Percentiles rank a stretch among this genome's conserved stretches.
These are phyloP conservation scores for Moesziomyces globuligerus DNA, from an alignment of 1,284 basidiomycete genomes.

Conservation along the genomic window DNA sequence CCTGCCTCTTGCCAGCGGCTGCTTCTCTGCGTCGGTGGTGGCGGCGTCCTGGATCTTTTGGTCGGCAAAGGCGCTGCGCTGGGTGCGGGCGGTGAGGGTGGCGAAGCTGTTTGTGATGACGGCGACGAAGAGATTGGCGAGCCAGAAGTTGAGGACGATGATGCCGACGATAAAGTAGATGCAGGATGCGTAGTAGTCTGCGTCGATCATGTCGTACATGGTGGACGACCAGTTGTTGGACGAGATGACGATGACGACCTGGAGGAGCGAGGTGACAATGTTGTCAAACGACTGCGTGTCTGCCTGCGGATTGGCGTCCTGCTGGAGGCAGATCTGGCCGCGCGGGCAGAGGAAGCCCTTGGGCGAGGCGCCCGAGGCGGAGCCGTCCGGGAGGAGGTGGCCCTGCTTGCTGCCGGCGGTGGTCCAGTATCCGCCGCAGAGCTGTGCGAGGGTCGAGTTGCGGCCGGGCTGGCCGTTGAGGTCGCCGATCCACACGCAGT, in stretches of 20 bases:
- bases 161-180: constrained; percentile 85
- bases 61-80: constrained; percentile 89
- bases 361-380: constrained; percentile 17
- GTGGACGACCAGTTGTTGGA: constrained; percentile 71
- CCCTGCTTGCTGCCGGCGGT: constrained; percentile 21
- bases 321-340: constrained; percentile 66
- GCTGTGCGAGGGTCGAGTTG: constrained; percentile 56
- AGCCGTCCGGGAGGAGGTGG: constrained; percentile 30
- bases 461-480: constrained; percentile 44
- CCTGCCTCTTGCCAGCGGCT: constrained; percentile 11
- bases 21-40: constrained; percentile 16
- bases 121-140: constrained; percentile 93
- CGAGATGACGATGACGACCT: constrained; percentile 86
- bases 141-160: constrained; percentile 66
- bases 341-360: constrained; percentile 67
- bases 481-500: constrained; percentile 63
- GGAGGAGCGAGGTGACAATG: constrained; percentile 81
- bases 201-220: constrained; percentile 92
- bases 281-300: constrained; percentile 88
- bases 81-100: constrained; percentile 86
- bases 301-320: constrained; percentile 74
- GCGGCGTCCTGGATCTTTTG: constrained; percentile 50
- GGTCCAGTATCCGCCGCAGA: constrained; percentile 62
- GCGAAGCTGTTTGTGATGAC: constrained; percentile 96
- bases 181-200: constrained; percentile 87